These are phyloP conservation scores for Aspergillus cejpii DNA, from an alignment of 2,329 filamentous ascomycete species.

Conservation along the genomic window DNA sequence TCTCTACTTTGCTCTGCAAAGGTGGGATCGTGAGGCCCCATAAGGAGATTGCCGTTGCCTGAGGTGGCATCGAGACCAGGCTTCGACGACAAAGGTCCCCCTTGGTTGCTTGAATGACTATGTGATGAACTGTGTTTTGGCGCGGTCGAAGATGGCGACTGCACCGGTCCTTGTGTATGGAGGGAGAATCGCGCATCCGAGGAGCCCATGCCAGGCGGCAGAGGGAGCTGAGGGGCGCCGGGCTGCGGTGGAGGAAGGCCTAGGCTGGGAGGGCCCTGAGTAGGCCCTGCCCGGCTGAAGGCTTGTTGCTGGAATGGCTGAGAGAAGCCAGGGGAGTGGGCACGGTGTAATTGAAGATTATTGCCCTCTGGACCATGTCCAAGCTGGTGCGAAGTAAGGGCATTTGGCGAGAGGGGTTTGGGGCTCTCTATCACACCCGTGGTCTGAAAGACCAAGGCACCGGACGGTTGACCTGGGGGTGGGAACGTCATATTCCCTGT, in stretches of 20 bases:
- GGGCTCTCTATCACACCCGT: conserved; percentile 77
- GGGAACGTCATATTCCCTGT: conserved; percentile 36
- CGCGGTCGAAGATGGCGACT: conserved; percentile 28
- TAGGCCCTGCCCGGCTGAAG: conserved; percentile 23
- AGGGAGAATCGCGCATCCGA: conserved; percentile 41
- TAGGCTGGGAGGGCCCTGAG: conserved; percentile 21
- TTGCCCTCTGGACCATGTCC: conserved; percentile 30
- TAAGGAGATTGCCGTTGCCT: conserved; percentile 15
- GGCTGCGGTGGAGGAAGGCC: conserved; percentile 35
- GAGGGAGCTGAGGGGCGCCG: conserved; percentile 40
- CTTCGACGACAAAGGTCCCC: conserved; percentile 22
- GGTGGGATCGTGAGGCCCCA: conserved; percentile 18
- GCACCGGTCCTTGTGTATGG: conserved; percentile 33
- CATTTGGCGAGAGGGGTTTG: conserved; percentile 60
- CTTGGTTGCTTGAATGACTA: conserved; percentile 32
- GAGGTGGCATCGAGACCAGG: conserved; percentile 24
- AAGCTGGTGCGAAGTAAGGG: conserved; percentile 35
- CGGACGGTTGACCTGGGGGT: conserved; percentile 35
- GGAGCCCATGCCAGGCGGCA: conserved; percentile 38
- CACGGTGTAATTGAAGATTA: conserved; percentile 34
- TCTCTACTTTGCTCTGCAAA: conserved; percentile 28
- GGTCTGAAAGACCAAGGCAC: conserved; percentile 61
- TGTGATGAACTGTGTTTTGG: conserved; percentile 33
- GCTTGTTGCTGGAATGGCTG: conserved; percentile 38
- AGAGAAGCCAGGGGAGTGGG: conserved; percentile 40